phyloP scores from a whole-genome alignment of 2,329 filamentous ascomycete species.

The Xylariaceae sp. region DNA sequence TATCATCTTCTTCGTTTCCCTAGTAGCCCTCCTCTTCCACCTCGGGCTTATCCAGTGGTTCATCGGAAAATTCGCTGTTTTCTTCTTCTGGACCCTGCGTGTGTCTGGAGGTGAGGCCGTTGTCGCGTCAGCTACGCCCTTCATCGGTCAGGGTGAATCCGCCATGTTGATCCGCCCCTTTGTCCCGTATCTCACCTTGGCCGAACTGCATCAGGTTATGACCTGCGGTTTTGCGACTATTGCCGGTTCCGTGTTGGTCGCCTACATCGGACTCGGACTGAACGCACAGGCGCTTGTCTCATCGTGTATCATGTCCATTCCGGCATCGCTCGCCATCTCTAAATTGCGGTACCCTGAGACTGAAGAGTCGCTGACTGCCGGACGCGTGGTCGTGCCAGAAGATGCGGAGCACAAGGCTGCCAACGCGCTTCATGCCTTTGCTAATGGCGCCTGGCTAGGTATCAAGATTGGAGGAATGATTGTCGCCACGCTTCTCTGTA shows the following conservation, averaged over 20 bases:
- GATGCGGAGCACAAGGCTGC: constrained; percentile 70
- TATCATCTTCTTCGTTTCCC: constrained; percentile 92
- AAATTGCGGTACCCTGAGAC: constrained; percentile 88
- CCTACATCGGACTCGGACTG: constrained; percentile 79
- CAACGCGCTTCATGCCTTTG: constrained; percentile 74
- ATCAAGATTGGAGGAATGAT: constrained; percentile 75
- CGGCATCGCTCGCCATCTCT: constrained; percentile 80
- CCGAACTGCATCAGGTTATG: constrained; percentile 91
- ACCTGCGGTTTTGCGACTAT: constrained; percentile 90
- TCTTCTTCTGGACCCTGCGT: constrained; percentile 86
- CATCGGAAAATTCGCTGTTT: constrained; percentile 77
- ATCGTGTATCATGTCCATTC: constrained; percentile 93
- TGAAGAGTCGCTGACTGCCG: constrained; percentile 79
- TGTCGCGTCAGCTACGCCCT: constrained; percentile 86
- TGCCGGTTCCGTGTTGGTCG: constrained; percentile 78
- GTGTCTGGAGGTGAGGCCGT: constrained; percentile 92
- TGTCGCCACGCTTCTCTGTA: constrained; percentile 64
- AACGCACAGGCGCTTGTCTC: constrained; percentile 83
- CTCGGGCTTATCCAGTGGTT: constrained; percentile 83
- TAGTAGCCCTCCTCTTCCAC: constrained; percentile 86
- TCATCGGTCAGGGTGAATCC: constrained; percentile 91
- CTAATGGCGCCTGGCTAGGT: constrained; percentile 70
- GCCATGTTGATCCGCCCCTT: constrained; percentile 90
- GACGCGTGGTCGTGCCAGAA: constrained; percentile 74
- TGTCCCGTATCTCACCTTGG: constrained; percentile 76